These are phyloP conservation scores for Sclerotiophoma versabilis DNA, from an alignment of 2,329 filamentous ascomycete genomes.

Conservation along the genomic window DNA sequence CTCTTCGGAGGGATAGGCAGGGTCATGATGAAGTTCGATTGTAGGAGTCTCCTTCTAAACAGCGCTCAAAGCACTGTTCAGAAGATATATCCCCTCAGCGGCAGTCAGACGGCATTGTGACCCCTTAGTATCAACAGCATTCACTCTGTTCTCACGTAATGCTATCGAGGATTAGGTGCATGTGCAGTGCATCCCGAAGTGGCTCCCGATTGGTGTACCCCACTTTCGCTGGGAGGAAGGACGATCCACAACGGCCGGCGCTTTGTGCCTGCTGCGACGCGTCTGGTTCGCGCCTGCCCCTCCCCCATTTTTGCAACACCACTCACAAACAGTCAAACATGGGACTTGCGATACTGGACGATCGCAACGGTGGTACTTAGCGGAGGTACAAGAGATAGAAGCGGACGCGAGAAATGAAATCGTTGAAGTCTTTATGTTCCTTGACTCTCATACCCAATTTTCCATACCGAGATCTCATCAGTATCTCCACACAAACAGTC, in stretches of 20 bases:
- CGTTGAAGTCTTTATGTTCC: slow-evolving; percentile 1
- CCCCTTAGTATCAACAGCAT: slow-evolving; percentile 26
- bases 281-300: slow-evolving; percentile 14
- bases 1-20: slow-evolving; percentile 41
- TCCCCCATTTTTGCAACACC: slow-evolving; percentile 42
- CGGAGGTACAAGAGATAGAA: slow-evolving; percentile 38
- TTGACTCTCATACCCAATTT: background rate
- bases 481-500: background rate
- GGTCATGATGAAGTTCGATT: slow-evolving; percentile 31
- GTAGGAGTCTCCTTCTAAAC: background rate
- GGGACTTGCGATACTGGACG: slow-evolving; percentile 22
- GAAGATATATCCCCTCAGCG: slow-evolving; percentile 7
- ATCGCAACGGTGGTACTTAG: slow-evolving; percentile 22
- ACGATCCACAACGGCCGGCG: slow-evolving; percentile 7
- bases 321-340: slow-evolving; percentile 27
- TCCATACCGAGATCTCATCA: background rate
- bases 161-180: slow-evolving; percentile 30
- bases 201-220: slow-evolving; percentile 6
- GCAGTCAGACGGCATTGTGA: slow-evolving; percentile 3
- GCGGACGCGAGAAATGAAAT: slow-evolving; percentile 17
- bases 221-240: background rate
- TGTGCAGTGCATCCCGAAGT: background rate
- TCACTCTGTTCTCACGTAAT: slow-evolving; percentile 29
- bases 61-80: background rate
- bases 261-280: slow-evolving; percentile 7